Evolutionary conservation across 2,329 filamentous ascomycete species (phyloP).

Genomic region (Fusarium penzigii): DNA sequence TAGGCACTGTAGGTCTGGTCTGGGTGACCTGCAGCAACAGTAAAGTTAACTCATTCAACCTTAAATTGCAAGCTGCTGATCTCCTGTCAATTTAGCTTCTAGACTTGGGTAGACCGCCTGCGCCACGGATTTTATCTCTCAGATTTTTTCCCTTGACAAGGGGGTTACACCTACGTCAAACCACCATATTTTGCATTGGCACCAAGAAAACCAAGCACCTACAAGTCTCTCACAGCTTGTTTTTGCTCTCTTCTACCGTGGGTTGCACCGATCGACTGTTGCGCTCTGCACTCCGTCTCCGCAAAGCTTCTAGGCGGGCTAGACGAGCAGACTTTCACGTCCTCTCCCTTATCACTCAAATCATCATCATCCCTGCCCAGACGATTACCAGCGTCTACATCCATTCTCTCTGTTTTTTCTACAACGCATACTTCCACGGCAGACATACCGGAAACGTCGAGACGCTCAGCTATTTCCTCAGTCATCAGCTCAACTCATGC

Average conservation of each 20-base stretch:
- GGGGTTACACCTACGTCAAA: conserved; percentile 22
- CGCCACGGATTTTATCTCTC: conserved; percentile 14
- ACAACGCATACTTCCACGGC: conserved; percentile 17
- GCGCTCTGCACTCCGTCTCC: background rate
- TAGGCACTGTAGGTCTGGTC: background rate
- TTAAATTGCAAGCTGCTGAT: conserved; percentile 21
- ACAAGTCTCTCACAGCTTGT: conserved; percentile 9
- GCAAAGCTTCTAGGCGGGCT: too few relatives aligned
- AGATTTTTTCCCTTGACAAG: conserved; percentile 5
- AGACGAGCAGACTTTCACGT: too few relatives aligned
- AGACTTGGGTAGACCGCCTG: conserved; percentile 3
- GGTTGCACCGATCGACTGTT: background rate
- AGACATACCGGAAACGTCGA: conserved; percentile 12
- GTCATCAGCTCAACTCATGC: conserved; percentile 7
- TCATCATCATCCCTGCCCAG: conserved; percentile 6
- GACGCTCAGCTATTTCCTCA: background rate
- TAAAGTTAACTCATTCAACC: conserved; percentile 17
- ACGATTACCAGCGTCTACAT: conserved; percentile 6
- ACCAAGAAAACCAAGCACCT: conserved; percentile 19
- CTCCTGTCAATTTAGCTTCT: conserved; percentile 11
- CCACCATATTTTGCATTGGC: conserved; percentile 25
- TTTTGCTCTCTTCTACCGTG: background rate
- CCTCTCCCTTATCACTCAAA: background rate
- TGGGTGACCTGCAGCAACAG: conserved; percentile 18
- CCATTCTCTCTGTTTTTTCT: conserved; percentile 2